phyloP scores from a whole-genome alignment of 1,284 basidiomycete genomes.

The Anthracocystis panici-leucophaei region DNA sequence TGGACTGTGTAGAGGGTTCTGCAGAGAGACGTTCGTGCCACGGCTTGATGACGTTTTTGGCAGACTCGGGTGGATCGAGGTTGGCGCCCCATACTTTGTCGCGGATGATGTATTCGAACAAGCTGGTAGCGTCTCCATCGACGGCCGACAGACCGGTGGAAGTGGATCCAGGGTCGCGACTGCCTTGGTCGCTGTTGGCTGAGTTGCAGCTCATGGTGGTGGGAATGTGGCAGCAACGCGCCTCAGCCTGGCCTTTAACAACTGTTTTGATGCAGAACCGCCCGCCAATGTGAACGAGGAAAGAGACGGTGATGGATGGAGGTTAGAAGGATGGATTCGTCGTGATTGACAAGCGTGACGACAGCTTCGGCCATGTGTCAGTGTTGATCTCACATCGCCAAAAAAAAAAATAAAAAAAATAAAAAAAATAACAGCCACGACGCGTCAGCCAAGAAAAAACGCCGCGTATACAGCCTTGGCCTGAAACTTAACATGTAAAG shows the following conservation, averaged over 20 bases:
- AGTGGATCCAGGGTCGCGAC: conserved; percentile 28
- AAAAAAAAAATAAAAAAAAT: no score
- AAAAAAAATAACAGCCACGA: no score
- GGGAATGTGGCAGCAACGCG: conserved; percentile 5
- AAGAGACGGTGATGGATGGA: neutral
- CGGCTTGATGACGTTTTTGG: conserved; percentile 64
- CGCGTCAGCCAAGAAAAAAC: conserved; percentile 18
- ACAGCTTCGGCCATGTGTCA: neutral
- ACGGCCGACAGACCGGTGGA: conserved; percentile 33
- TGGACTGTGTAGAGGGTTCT: conserved; percentile 58
- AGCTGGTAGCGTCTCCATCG: conserved; percentile 53
- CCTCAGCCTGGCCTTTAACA: neutral
- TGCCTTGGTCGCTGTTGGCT: conserved; percentile 33
- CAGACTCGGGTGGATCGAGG: conserved; percentile 62
- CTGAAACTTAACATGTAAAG: neutral
- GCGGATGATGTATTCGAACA: conserved; percentile 62
- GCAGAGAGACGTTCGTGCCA: conserved; percentile 61
- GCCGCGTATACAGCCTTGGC: conserved; percentile 9
- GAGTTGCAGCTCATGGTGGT: conserved; percentile 49
- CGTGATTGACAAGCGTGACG: neutral
- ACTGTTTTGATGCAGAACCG: neutral
- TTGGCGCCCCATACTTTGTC: conserved; percentile 65
- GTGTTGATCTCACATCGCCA: conserved; percentile 23
- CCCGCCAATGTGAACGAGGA: neutral
- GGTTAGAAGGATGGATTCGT: neutral